Evolutionary conservation across 192 early-diverging fungal species (phyloP).

Genomic region (Mortierella antarctica): DNA sequence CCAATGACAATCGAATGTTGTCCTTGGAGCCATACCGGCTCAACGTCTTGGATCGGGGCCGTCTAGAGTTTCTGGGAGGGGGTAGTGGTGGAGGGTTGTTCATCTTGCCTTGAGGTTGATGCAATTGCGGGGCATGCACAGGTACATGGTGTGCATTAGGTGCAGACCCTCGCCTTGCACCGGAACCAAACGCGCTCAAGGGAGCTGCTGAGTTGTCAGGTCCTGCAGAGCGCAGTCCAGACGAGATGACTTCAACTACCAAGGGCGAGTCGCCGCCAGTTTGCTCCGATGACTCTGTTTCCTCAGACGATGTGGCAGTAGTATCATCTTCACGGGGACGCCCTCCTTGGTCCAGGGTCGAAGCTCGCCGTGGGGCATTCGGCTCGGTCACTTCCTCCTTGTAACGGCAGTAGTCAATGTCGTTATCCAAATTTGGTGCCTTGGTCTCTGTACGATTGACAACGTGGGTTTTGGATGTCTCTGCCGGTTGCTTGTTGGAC

Average conservation of each 20-base stretch:
- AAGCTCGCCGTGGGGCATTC: too few species aligned
- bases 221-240: constrained; percentile 22
- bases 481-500: not conserved
- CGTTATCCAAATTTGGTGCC: not conserved
- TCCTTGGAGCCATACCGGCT: constrained; percentile 27
- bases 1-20: not conserved
- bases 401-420: constrained; percentile 14
- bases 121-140: not conserved
- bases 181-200: not conserved
- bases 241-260: constrained; percentile 37
- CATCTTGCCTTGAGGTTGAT: constrained; percentile 2
- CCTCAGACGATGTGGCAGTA: not conserved
- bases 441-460: not conserved
- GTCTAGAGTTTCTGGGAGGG: constrained; percentile 42
- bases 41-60: constrained; percentile 41
- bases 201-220: not conserved
- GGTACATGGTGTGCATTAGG: not conserved
- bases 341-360: too few species aligned
- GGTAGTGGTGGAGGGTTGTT: constrained; percentile 36
- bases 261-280: constrained; percentile 14
- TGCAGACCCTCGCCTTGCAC: not conserved
- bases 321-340: not conserved
- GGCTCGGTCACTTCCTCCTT: constrained; percentile 24
- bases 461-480: not conserved
- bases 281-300: not conserved